phyloP scores from a whole-genome alignment of 73 alveolate genomes.

The Tetrahymena borealis region DNA sequence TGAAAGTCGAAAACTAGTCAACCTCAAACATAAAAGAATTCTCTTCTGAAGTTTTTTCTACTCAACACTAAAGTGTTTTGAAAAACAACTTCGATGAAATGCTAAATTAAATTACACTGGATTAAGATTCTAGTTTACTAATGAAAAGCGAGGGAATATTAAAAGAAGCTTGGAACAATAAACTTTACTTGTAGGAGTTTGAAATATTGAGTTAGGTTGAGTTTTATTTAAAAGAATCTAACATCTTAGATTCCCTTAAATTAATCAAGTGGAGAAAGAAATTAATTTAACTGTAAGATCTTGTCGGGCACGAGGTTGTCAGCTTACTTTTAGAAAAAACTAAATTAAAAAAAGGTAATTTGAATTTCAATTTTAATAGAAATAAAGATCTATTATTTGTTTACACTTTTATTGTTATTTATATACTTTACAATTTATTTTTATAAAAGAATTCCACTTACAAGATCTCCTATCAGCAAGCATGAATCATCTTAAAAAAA shows the following conservation, averaged over 20 bases:
- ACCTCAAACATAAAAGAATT: too few relatives aligned
- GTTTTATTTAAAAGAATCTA: background rate
- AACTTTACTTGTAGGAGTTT: background rate
- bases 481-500: background rate
- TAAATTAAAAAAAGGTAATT: background rate
- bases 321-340: background rate
- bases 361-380: background rate
- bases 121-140: background rate
- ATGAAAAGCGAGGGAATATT: background rate
- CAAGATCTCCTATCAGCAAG: background rate
- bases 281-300: background rate
- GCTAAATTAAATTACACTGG: background rate
- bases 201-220: background rate
- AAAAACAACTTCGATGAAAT: background rate
- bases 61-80: background rate
- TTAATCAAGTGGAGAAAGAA: background rate
- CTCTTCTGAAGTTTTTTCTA: too few relatives aligned
- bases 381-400: background rate
- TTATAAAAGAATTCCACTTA: background rate
- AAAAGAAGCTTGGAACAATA: background rate
- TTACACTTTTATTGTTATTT: background rate
- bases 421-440: too few relatives aligned
- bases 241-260: background rate
- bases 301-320: background rate
- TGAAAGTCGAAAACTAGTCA: too few relatives aligned